Conservation (phyloP, 83 land plant species). For the Picea abies region DNA sequence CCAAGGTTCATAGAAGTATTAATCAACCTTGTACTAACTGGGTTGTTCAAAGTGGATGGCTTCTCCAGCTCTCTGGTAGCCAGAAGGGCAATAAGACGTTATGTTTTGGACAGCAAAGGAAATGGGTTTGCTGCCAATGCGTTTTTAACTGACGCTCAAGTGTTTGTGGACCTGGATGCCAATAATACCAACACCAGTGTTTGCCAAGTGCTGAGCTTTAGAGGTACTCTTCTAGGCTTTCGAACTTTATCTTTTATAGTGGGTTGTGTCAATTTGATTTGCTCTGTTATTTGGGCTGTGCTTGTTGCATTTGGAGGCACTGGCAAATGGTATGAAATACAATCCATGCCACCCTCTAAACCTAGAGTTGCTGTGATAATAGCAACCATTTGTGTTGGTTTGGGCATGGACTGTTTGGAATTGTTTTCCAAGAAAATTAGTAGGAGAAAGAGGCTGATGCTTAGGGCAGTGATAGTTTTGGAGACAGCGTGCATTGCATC, state of each 20-base stretch:
- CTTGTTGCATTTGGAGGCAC: background rate
- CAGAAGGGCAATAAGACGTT: background rate
- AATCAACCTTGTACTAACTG: background rate
- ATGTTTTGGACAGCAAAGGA: background rate
- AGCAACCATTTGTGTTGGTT: background rate
- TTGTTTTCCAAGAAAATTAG: background rate
- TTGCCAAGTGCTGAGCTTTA: background rate
- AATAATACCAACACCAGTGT: background rate
- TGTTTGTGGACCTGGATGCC: background rate
- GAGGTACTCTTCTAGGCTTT: background rate
- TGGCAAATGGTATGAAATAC: background rate
- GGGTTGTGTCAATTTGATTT: background rate
- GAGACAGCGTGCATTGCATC: background rate
- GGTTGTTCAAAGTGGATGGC: background rate
- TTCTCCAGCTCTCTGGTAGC: background rate
- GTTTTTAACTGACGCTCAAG: background rate
- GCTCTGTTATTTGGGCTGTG: background rate
- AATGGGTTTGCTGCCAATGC: background rate
- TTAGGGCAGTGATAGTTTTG: background rate
- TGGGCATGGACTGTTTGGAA: background rate
- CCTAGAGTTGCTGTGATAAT: background rate
- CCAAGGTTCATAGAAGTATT: background rate
- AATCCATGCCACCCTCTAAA: background rate
- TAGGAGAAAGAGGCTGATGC: background rate
- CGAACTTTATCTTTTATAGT: background rate